phyloP scores from a whole-genome alignment of 768 basidiomycete genomes.

The Rhodocollybia butyracea region DNA sequence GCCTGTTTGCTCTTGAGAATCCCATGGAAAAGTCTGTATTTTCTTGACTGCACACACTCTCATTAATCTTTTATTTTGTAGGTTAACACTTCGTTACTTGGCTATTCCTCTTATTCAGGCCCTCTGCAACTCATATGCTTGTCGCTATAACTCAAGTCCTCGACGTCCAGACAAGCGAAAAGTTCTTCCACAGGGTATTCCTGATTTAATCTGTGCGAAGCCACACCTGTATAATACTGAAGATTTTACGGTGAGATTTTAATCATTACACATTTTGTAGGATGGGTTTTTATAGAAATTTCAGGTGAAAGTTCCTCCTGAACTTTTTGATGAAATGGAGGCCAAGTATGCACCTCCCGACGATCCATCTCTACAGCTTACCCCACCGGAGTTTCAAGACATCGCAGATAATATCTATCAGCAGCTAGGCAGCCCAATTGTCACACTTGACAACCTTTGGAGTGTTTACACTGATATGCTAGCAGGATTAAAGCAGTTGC shows the following conservation, averaged over 20 bases:
- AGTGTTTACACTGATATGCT: neutral
- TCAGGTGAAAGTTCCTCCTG: slow-evolving; percentile 16
- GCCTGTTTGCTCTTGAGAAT: slow-evolving; percentile 25
- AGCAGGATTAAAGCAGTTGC: neutral
- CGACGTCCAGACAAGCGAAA: slow-evolving; percentile 30
- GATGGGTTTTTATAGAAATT: neutral
- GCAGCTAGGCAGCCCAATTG: neutral
- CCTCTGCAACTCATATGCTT: slow-evolving; percentile 29
- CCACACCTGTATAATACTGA: slow-evolving; percentile 23
- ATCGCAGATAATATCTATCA: neutral
- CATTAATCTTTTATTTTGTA: slow-evolving; percentile 12
- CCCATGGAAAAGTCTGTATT: slow-evolving; percentile 5
- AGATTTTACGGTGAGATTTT: slow-evolving; percentile 32
- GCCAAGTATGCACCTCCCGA: slow-evolving; percentile 23
- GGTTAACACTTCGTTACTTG: slow-evolving; percentile 38
- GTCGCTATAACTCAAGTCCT: slow-evolving; percentile 17
- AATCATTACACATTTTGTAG: neutral
- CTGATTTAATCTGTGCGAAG: slow-evolving; percentile 26
- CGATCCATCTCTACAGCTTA: slow-evolving; percentile 27
- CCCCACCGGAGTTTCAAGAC: slow-evolving; percentile 20
- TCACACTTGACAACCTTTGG: neutral
- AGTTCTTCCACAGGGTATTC: slow-evolving; percentile 36
- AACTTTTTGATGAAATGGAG: slow-evolving; percentile 17
- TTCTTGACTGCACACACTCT: too few relatives aligned
- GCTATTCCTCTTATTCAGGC: slow-evolving; percentile 38